Evolutionary conservation across 2,329 filamentous ascomycete species (phyloP), one percentile per base, ranked within the genome.

Genomic region (Pseudocercospora vitis): DNA sequence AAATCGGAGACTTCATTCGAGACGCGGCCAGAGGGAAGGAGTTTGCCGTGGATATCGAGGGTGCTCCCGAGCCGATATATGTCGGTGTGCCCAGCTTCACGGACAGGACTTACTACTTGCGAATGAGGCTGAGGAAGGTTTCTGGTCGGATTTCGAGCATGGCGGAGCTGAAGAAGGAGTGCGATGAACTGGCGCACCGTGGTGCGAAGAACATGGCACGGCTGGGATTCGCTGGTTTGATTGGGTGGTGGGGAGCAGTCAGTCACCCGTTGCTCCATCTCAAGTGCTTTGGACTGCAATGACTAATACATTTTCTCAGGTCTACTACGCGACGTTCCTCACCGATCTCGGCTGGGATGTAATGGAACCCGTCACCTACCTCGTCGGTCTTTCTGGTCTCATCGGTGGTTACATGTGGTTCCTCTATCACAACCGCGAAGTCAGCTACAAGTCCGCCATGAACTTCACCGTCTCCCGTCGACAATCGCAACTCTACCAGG

Each of bases 331-430:
- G 33, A 85, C 82, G 1, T 85, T 85, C 62, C 73, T 78, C 60
- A 95, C 90, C 0, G 83, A 90, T 35, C 78, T 88, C 56, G 91
- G 91, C 4, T 96, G 91, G 91, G 90, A 95, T 64, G 81, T 90
- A 5, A 91, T 96, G 78, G 91, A 95, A 72, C 91, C 90, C 0
- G 83, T 95, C 2, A 95, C 90, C 28, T 96, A 96, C 67, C 82
- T 96, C 12, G 90, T 88, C 2, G 88, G 90, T n/a, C 77, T 96
- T 59, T 83, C 85, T 0, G 91, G 88, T 9, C 83, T 96, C 65
- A 95, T 96, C 76, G 86, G 86, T 6, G 91, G 90, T 61, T 96
- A 96, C 66, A 77, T 95, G 50, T 96, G 90, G 89, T 96, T 96
- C 70, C 76, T 96, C 9, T 95, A 91, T 73, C 89, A 96, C 75